These are phyloP conservation scores for Sclerotinia borealis DNA, from an alignment of 2,329 filamentous ascomycete genomes.

Conservation along the genomic window DNA sequence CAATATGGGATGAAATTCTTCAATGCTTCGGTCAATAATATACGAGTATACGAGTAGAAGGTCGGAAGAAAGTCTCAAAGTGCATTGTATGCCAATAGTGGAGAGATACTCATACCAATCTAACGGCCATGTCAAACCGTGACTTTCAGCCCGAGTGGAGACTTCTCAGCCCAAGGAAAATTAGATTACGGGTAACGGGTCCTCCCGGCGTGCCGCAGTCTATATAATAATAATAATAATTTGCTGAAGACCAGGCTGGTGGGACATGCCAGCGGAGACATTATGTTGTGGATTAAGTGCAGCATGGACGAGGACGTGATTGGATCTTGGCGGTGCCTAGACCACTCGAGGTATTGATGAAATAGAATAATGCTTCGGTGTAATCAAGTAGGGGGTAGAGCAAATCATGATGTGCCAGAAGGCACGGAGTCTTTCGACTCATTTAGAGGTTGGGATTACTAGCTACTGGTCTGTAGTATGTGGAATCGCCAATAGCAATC, in stretches of 20 bases:
- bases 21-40: not conserved
- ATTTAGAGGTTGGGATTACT: conserved; percentile 4
- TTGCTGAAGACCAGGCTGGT: not conserved
- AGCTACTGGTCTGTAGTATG: conserved; percentile 3
- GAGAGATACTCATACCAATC: not conserved
- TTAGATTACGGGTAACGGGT: not conserved
- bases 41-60: too few species aligned
- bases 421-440: conserved; percentile 9
- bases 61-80: not conserved
- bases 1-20: not conserved
- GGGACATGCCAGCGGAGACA: not conserved
- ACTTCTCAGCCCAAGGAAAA: not conserved
- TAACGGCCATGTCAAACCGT: not conserved
- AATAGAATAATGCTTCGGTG: not conserved
- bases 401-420: not conserved
- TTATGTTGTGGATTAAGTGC: not conserved
- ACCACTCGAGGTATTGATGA: not conserved
- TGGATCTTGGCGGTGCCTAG: not conserved
- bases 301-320: not conserved
- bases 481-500: not conserved
- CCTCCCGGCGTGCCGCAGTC: not conserved
- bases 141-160: not conserved
- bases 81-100: not conserved
- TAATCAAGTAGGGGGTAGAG: not conserved
- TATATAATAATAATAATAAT: too few species aligned